A percentile compares a stretch with the other conserved stretches of the same genome.
Evolutionary conservation across 495 filamentous ascomycete genomes (phyloP).

Genomic region (Penicillium arizonense): DNA sequence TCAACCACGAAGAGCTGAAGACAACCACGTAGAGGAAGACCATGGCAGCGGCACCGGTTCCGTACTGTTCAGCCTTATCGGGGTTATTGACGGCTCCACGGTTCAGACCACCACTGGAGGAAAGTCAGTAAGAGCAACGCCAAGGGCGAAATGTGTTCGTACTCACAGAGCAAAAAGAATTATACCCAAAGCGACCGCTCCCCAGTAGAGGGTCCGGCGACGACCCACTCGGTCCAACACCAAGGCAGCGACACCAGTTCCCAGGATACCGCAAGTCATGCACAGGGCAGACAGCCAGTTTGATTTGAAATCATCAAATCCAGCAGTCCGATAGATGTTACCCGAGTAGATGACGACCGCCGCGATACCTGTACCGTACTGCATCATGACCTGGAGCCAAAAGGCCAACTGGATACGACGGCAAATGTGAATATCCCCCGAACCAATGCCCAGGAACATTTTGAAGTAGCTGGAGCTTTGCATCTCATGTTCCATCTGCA

Average conservation of each 20-base stretch:
- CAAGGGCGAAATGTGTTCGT: conserved; percentile 2
- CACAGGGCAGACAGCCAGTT: conserved; percentile 52
- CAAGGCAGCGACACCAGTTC: conserved; percentile 52
- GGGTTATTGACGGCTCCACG: conserved; percentile 31
- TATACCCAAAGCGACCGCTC: conserved; percentile 31
- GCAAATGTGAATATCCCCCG: conserved; percentile 25
- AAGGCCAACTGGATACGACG: conserved; percentile 31
- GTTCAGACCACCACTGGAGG: conserved; percentile 33
- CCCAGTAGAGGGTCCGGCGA: conserved; percentile 59
- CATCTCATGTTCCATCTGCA: conserved; percentile 19
- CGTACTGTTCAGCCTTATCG: conserved; percentile 32
- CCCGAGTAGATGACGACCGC: conserved; percentile 23
- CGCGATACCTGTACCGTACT: conserved; percentile 30
- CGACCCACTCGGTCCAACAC: conserved; percentile 58
- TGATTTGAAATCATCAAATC: conserved; percentile 15
- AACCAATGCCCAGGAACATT: conserved; percentile 28
- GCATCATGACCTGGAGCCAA: conserved; percentile 31
- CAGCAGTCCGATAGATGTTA: conserved; percentile 15
- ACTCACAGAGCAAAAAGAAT: conserved; percentile 13
- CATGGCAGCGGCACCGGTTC: conserved; percentile 48
- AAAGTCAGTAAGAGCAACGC: conserved; percentile 12
- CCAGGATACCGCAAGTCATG: conserved; percentile 52
- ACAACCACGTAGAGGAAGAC: conserved; percentile 55
- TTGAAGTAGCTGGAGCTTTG: conserved; percentile 20
- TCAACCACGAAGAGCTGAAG: conserved; percentile 50